Percentiles rank a stretch among this genome's conserved stretches.
These are phyloP conservation scores for Debaryomyces nepalensis DNA, from an alignment of 1,139 yeast genomes.

Conservation along the genomic window DNA sequence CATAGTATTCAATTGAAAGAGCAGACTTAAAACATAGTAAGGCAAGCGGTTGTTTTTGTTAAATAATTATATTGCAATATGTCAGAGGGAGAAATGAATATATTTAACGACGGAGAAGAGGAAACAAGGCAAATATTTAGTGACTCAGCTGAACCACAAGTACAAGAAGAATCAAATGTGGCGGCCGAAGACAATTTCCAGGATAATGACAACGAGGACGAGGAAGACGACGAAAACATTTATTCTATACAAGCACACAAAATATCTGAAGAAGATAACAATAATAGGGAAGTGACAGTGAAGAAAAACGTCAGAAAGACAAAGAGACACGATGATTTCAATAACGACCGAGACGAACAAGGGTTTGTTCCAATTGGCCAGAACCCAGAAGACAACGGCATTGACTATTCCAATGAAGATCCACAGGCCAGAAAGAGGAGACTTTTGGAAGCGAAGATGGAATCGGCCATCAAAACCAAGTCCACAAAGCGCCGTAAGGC, in stretches of 20 bases:
- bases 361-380: slow-evolving; percentile 22
- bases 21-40: neutral
- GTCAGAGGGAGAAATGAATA: slow-evolving; percentile 7
- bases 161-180: slow-evolving; percentile 7
- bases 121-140: slow-evolving; percentile 4
- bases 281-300: slow-evolving; percentile 35
- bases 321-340: slow-evolving; percentile 17
- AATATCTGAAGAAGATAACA: slow-evolving; percentile 20
- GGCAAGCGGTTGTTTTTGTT: neutral
- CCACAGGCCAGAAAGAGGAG: slow-evolving; percentile 65
- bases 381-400: slow-evolving; percentile 19
- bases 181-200: slow-evolving; percentile 16
- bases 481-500: slow-evolving; percentile 62
- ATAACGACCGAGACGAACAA: slow-evolving; percentile 14
- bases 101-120: slow-evolving; percentile 5
- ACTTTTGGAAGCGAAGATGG: slow-evolving; percentile 80
- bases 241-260: slow-evolving; percentile 41
- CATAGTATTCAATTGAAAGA: neutral
- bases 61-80: slow-evolving; percentile 1
- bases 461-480: slow-evolving; percentile 71
- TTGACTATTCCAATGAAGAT: slow-evolving; percentile 42
- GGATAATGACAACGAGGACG: slow-evolving; percentile 17
- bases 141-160: slow-evolving; percentile 10
- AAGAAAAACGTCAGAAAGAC: slow-evolving; percentile 45
- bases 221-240: slow-evolving; percentile 22